Evolutionary conservation across 2,329 filamentous ascomycete genomes (phyloP), one percentile per base, ranked within the genome.

Genomic region (Pseudogymnoascus sp.): DNA sequence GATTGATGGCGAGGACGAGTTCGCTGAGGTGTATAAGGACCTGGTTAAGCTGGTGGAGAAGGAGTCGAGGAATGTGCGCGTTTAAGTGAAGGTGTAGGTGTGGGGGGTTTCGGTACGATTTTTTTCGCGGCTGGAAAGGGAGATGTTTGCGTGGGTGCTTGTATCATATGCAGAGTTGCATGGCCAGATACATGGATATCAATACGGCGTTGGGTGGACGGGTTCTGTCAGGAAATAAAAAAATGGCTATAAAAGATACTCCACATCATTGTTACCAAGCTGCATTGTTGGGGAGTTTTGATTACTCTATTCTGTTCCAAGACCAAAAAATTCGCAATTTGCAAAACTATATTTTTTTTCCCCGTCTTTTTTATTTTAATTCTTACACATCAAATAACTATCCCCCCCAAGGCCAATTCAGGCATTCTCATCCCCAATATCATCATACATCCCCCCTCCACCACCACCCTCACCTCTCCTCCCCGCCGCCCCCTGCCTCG

Each of bases 21-120:
- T 87, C 71, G 79, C 78, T 68, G 85, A 88, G 72, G 79, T 80
- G 54, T 89, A 88, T 76, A 82, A 84, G 73, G 83, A 87, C 64
- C 78, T 89, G 65, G 81, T 85, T 69, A 88, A 88, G 80, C 78
- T 86, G 61, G 81, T 85, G 63, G 81, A 87, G 78, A 88, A 88
- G 79, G 84, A 88, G 80, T 80, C 79, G 71, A 76, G 78, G 69
- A 85, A 82, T 65, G 72, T 75, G n/a, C 67, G 72, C 63, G 69
- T 74, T 48, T 75, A 68, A 67, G 61, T 62, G 36, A 62, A 25
- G 48, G 25, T 54, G 48, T 8, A 8, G 3, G 28, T 31, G 8
- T 11, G 48, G 31, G 11, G 31, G 2, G 31, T 48, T 51, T 54
- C 25, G 48, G 48, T 54, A 31, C 48, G 48, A 31, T 28, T 28